Conservation (phyloP, 257 asterid species). For the Salvia miltiorrhiza region DNA sequence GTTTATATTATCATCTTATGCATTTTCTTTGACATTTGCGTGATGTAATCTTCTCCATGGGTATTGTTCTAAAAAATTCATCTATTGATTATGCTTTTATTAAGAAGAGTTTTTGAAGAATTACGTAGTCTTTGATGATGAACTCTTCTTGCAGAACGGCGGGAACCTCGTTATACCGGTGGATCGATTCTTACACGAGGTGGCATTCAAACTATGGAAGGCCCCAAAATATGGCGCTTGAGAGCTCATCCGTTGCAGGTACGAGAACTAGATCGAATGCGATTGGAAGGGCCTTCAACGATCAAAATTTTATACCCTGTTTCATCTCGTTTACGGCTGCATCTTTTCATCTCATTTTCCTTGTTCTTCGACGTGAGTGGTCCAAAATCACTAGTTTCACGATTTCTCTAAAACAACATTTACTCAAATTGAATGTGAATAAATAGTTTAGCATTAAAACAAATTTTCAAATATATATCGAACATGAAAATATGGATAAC, state of each 20-base stretch:
- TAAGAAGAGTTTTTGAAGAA: background rate
- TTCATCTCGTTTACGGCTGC: background rate
- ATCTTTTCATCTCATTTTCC: no score
- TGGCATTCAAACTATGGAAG: slow-evolving; percentile 94
- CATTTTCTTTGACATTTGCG: background rate
- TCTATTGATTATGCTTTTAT: background rate
- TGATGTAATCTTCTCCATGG: no score
- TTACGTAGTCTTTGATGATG: no score
- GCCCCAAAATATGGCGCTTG: slow-evolving; percentile 97
- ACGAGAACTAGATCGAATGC: background rate
- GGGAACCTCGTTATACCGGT: slow-evolving; percentile 80
- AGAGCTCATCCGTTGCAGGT: slow-evolving; percentile 18
- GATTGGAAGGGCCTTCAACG: background rate
- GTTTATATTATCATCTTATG: background rate
- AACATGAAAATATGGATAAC: no score
- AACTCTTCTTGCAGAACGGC: slow-evolving; percentile 46
- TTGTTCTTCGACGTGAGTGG: no score
- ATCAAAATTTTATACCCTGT: background rate
- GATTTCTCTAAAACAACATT: no score
- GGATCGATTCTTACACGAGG: slow-evolving; percentile 81
- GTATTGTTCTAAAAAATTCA: no score
- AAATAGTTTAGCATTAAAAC: no score
- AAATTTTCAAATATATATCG: no score
- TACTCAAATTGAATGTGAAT: no score
- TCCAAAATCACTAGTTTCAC: no score